Percentiles rank a stretch among this genome's conserved stretches.
Conservation (phyloP, 2,329 filamentous ascomycete genomes). For the Beauveria rudraprayagi region DNA sequence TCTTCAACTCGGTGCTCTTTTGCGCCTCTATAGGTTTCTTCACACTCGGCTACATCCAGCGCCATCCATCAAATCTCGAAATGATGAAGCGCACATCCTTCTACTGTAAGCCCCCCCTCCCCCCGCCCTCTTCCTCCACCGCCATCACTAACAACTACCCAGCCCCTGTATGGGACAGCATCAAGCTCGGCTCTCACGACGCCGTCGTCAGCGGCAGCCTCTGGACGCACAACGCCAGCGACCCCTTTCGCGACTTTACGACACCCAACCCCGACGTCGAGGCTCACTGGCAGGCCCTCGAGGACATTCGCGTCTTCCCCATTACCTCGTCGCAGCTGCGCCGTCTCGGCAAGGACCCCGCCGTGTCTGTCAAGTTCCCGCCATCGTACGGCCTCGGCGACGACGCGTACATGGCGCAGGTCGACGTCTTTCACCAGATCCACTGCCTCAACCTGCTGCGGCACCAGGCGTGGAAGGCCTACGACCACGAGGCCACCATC, state of each 20-base stretch:
- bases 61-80: background rate
- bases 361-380: slow-evolving; percentile 19
- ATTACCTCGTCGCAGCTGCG: slow-evolving; percentile 20
- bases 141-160: background rate
- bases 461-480: slow-evolving; percentile 10
- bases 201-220: background rate
- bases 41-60: background rate
- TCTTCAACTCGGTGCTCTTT: background rate
- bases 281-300: background rate
- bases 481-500: slow-evolving; percentile 3
- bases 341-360: slow-evolving; percentile 23
- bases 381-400: slow-evolving; percentile 21
- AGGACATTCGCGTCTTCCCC: slow-evolving; percentile 9
- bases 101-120: background rate
- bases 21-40: background rate
- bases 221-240: background rate
- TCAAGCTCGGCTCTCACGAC: slow-evolving; percentile 1
- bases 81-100: slow-evolving; percentile 6
- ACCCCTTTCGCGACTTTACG: background rate
- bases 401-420: slow-evolving; percentile 24
- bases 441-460: slow-evolving; percentile 18
- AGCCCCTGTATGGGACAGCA: slow-evolving; percentile 7
- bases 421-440: slow-evolving; percentile 22
- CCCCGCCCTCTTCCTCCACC: background rate
- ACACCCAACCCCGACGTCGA: background rate